Base-by-base conservation (phyloP, 768 basidiomycete genomes). In the Tulasnella sp. region DNA sequence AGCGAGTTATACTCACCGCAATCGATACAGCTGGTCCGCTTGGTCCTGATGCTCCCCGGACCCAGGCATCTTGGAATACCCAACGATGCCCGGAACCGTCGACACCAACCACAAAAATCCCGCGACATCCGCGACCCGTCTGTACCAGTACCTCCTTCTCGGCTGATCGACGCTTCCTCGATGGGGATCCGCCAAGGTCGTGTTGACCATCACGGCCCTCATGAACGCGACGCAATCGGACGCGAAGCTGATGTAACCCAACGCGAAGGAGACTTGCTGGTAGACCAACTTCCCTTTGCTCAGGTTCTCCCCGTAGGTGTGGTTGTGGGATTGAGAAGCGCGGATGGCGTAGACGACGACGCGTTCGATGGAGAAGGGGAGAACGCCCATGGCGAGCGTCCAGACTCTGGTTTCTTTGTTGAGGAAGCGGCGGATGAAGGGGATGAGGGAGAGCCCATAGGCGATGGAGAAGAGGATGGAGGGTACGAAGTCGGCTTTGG, bases 391-490 rank as follows among this genome's bases (percentile, higher is more conserved):
- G 22, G 83, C 76, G 14, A 85, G 74, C 1, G 78, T 39, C 3
- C 29, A 39, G 7, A 78, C 80, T 22, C 83, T 78, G 11, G 83
- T 81, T 17, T 78, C 78, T 66, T 78, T 80, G 62, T 80, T 72
- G 19, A 77, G 67, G 34, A 81, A 62, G 7, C 84, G 82, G 68
- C 80, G 81, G 35, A 80, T 34, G 59, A 79, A 77, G 29, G 84
- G 66, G 11, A 83, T 82, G 2, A 82, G 37, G 17, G 83, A 76
- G 5, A 79, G 39, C 7, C 75, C 81, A 76, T 84, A 84, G 19
- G 83, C 76, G 3, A 79, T 75, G 12, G 80, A 79, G 75, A 84
- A 84, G 5, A 84, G 17, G 22, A 84, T 78, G 0, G 84, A 84
- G 44, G 83, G 82, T 5, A 77, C 82, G 72, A 83, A 81, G 74